Evolutionary conservation across 345 rosid species (phyloP).

Genomic region (Carallia pectinifolia): DNA sequence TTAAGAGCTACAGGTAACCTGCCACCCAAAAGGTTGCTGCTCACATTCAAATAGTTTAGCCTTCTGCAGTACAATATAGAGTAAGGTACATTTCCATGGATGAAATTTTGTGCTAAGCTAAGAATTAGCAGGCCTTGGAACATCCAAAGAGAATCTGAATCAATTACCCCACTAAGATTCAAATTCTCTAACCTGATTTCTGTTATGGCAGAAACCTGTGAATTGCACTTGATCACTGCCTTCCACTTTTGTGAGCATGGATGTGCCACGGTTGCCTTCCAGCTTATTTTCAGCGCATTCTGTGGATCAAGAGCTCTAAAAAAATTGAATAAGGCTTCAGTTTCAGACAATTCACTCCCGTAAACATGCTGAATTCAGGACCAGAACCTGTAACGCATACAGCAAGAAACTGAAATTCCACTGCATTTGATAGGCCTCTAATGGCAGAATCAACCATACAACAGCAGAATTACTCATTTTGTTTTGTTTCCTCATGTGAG

Average conservation of each 20-base stretch:
- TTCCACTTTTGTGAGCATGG: conserved; percentile 28
- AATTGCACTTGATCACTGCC: conserved; percentile 29
- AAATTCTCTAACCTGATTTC: conserved; percentile 43
- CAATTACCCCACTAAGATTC: conserved; percentile 40
- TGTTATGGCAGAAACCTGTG: conserved; percentile 17
- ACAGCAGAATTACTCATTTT: not conserved
- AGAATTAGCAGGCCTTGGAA: conserved; percentile 33
- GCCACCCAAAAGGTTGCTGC: conserved; percentile 42
- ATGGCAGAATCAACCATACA: not conserved
- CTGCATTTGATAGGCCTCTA: conserved; percentile 21
- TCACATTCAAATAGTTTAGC: conserved; percentile 35
- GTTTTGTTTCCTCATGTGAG: conserved; percentile 5
- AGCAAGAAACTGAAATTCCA: conserved; percentile 5
- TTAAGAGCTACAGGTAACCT: conserved; percentile 25
- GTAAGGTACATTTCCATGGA: conserved; percentile 36
- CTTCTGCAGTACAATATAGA: conserved; percentile 32
- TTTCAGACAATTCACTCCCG: conserved; percentile 37
- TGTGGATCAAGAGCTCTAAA: conserved; percentile 37
- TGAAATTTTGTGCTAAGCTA: conserved; percentile 32
- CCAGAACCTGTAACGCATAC: conserved; percentile 8
- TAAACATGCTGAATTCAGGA: conserved; percentile 14
- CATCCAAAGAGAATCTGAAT: conserved; percentile 39
- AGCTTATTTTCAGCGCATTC: conserved; percentile 17
- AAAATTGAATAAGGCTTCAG: conserved; percentile 31
- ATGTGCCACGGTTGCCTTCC: conserved; percentile 13